A percentile compares a stretch with the other conserved stretches of the same genome.
Evolutionary conservation across 495 filamentous ascomycete species (phyloP).

Genomic region (Daldinia grandis): DNA sequence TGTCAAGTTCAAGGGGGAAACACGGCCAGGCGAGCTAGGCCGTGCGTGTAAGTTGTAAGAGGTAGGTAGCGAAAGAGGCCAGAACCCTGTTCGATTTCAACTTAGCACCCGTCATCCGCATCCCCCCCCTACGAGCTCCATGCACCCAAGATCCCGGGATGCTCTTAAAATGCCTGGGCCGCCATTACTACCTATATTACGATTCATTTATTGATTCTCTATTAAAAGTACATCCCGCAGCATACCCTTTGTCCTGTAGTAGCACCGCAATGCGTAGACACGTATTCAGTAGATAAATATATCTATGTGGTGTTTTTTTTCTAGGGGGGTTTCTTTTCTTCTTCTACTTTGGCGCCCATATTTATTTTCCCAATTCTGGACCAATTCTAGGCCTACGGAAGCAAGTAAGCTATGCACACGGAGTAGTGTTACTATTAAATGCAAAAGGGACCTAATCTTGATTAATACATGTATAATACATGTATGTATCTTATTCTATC

Average conservation of each 20-base stretch:
- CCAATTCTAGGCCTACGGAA: background rate
- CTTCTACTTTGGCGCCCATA: no score
- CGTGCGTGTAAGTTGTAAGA: constrained; percentile 14
- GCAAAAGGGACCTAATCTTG: background rate
- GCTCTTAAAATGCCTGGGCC: constrained; percentile 27
- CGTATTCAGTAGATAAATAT: background rate
- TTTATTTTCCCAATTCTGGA: no score
- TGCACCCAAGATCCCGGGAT: constrained; percentile 47
- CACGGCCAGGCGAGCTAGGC: constrained; percentile 1
- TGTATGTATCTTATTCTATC: constrained; percentile 2
- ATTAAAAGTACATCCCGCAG: background rate
- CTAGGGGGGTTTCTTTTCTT: background rate
- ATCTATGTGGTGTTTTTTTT: background rate
- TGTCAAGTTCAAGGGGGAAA: constrained; percentile 15
- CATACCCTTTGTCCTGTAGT: background rate
- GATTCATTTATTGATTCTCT: constrained; percentile 36
- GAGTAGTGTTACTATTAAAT: background rate
- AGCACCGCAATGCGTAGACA: background rate
- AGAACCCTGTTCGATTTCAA: constrained; percentile 38
- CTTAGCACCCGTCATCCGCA: constrained; percentile 37
- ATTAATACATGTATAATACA: no score
- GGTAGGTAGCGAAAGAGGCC: constrained; percentile 33
- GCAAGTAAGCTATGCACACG: background rate
- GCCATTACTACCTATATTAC: constrained; percentile 40
- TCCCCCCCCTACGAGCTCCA: constrained; percentile 38